These are phyloP conservation scores for Lobosporangium transversale DNA, from an alignment of 192 early-diverging fungal species.

Conservation along the genomic window DNA sequence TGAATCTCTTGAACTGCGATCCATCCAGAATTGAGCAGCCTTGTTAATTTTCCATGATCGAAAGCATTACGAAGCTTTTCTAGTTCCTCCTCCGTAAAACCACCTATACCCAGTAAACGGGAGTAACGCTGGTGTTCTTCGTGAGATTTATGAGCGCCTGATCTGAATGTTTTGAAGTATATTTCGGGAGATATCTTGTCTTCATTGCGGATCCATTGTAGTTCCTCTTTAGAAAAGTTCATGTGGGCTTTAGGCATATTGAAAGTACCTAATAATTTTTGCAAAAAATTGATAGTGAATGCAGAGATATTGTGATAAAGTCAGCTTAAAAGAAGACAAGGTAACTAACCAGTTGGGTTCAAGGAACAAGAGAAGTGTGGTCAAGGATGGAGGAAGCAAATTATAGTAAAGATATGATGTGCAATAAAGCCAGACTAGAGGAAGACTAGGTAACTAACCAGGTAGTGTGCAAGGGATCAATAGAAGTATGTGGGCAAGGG, in stretches of 20 bases:
- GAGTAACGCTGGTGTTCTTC: conserved; percentile 1
- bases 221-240: neutral
- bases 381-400: too few species aligned
- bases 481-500: too few species aligned
- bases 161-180: neutral
- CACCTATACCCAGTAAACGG: neutral
- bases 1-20: neutral
- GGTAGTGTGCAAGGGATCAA: too few species aligned
- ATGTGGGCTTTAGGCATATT: neutral
- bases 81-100: neutral
- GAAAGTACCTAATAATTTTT: neutral
- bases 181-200: neutral
- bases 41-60: neutral
- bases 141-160: neutral
- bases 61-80: neutral
- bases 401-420: too few species aligned
- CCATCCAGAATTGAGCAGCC: neutral
- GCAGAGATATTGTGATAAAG: neutral
- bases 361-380: too few species aligned
- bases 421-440: too few species aligned
- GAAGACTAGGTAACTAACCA: too few species aligned
- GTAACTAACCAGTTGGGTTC: too few species aligned
- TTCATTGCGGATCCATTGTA: too few species aligned
- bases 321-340: neutral
- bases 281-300: too few species aligned